Conservation (phyloP, 2,329 filamentous ascomycete species). For the Verticillium klebahnii region DNA sequence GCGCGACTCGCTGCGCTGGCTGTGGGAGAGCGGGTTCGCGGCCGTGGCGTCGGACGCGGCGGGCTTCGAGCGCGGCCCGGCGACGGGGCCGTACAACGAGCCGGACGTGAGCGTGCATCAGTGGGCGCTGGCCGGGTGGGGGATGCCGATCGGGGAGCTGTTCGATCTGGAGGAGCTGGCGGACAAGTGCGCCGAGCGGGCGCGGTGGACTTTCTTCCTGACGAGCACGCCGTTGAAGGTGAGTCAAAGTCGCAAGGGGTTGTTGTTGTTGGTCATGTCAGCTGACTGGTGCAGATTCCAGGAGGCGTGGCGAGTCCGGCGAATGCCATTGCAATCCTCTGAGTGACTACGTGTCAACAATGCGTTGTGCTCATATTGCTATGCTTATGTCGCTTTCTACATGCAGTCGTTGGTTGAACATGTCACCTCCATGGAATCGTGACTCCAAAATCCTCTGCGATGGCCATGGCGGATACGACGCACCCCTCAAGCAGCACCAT, state of each 20-base stretch:
- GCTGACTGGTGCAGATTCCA: constrained; percentile 17
- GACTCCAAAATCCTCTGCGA: constrained; percentile 49
- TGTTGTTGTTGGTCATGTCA: not conserved
- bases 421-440: constrained; percentile 27
- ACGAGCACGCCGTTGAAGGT: constrained; percentile 30
- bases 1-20: constrained; percentile 33
- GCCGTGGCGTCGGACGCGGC: constrained; percentile 40
- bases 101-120: constrained; percentile 25
- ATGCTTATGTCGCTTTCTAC: not conserved
- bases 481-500: constrained; percentile 60
- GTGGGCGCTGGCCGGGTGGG: constrained; percentile 29
- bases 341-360: not conserved
- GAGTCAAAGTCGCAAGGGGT: not conserved
- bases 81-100: constrained; percentile 17
- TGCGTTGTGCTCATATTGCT: not conserved
- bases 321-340: constrained; percentile 31
- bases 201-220: constrained; percentile 38
- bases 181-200: constrained; percentile 47
- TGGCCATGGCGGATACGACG: constrained; percentile 51
- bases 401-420: not conserved
- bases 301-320: constrained; percentile 33
- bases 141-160: constrained; percentile 34
- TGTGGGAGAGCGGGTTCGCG: constrained; percentile 41
- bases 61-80: constrained; percentile 35
- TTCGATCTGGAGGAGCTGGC: constrained; percentile 27